These are phyloP conservation scores for Lojkania enalia DNA, from an alignment of 2,329 filamentous ascomycete genomes.

Conservation along the genomic window DNA sequence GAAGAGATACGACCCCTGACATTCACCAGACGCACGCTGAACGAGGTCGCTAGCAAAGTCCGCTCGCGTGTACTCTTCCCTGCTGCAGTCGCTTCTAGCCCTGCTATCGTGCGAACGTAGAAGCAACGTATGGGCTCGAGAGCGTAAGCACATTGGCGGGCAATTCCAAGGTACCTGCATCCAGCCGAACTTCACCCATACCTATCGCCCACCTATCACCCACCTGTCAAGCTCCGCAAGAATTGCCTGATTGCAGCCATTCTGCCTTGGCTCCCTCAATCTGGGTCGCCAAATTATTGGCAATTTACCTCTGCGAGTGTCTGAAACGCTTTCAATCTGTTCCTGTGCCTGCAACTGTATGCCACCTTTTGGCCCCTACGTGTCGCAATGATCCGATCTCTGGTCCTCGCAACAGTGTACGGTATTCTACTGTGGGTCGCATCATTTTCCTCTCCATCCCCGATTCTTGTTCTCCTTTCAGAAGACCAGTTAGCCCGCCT, in stretches of 20 bases:
- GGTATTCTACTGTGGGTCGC: constrained; percentile 16
- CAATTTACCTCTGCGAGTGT: not conserved
- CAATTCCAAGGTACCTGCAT: too few species aligned
- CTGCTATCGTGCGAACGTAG: too few species aligned
- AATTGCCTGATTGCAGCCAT: not conserved
- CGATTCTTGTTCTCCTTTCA: constrained; percentile 30
- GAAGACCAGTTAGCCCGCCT: constrained; percentile 27
- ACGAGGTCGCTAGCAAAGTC: constrained; percentile 12
- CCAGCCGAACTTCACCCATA: not conserved
- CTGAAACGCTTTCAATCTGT: constrained; percentile 1
- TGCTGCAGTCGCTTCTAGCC: too few species aligned
- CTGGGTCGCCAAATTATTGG: not conserved
- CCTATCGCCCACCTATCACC: not conserved
- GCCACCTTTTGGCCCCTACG: not conserved
- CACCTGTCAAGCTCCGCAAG: not conserved
- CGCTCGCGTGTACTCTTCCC: constrained; percentile 9
- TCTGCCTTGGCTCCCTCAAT: too few species aligned
- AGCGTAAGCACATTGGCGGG: too few species aligned
- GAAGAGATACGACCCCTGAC: too few species aligned
- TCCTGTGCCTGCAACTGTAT: too few species aligned
- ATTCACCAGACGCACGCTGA: too few species aligned
- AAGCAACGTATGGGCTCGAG: too few species aligned
- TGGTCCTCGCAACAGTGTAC: constrained; percentile 22
- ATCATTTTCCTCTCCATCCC: constrained; percentile 23
- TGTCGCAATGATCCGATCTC: constrained; percentile 24